Evolutionary conservation across 768 basidiomycete genomes (phyloP).

Genomic region (Panus rudis): DNA sequence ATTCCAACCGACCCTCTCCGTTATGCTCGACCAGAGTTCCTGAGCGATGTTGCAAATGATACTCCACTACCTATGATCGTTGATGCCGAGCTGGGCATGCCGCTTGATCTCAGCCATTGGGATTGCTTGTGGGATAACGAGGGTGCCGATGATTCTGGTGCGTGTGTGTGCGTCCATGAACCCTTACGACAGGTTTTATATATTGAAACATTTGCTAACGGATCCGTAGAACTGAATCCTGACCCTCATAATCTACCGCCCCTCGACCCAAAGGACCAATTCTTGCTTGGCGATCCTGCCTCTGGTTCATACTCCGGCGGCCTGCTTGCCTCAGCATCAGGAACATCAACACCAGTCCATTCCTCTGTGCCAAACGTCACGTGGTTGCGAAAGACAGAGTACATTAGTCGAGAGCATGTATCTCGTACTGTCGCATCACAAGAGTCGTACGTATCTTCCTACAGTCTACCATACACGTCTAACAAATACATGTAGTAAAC

Average conservation of each 20-base stretch:
- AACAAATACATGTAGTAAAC: constrained; percentile 33
- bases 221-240: constrained; percentile 51
- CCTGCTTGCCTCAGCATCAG: constrained; percentile 28
- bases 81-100: constrained; percentile 96
- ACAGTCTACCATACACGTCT: constrained; percentile 1
- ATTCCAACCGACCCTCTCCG: constrained; percentile 87
- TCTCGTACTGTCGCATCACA: constrained; percentile 34
- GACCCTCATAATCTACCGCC: constrained; percentile 48
- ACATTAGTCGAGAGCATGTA: constrained; percentile 61
- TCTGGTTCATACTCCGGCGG: constrained; percentile 34
- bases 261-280: constrained; percentile 70
- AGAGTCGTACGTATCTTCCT: constrained; percentile 45
- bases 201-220: not conserved
- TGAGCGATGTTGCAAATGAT: constrained; percentile 73
- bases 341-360: constrained; percentile 39
- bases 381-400: constrained; percentile 92
- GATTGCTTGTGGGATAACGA: constrained; percentile 83
- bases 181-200: not conserved
- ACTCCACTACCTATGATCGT: constrained; percentile 91
- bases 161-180: constrained; percentile 12
- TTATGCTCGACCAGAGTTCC: constrained; percentile 81
- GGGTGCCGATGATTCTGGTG: constrained; percentile 62
- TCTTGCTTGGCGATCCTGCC: constrained; percentile 65
- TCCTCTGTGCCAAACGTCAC: constrained; percentile 53
- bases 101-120: constrained; percentile 79